These are phyloP conservation scores for Berkeleyomyces rouxiae DNA, from an alignment of 2,329 filamentous ascomycete genomes.

Conservation along the genomic window DNA sequence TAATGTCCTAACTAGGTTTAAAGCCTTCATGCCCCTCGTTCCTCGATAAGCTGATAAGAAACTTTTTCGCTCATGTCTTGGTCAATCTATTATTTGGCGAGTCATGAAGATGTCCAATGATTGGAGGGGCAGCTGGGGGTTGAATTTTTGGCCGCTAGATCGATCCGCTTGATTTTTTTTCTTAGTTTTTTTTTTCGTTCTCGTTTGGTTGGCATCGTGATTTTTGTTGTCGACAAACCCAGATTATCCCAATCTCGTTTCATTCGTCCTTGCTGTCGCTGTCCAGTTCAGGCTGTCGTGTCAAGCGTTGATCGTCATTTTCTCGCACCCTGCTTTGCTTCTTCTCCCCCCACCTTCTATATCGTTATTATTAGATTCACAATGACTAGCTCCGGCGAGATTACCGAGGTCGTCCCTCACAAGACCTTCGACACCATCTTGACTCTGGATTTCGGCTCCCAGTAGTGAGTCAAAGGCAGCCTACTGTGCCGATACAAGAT, in stretches of 20 bases:
- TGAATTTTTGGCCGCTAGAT: not conserved
- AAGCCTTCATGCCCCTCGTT: constrained; percentile 7
- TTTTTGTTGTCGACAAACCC: not conserved
- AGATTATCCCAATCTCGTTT: not conserved
- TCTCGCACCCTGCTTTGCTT: not conserved
- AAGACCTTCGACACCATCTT: constrained; percentile 41
- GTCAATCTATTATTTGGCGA: not conserved
- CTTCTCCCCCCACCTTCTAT: not conserved
- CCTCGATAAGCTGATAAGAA: constrained; percentile 12
- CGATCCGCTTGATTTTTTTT: not conserved
- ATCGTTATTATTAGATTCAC: not conserved
- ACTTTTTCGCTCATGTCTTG: constrained; percentile 8
- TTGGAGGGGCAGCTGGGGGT: not conserved
- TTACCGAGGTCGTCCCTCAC: constrained; percentile 19
- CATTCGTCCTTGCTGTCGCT: not conserved
- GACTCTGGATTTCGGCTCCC: constrained; percentile 49
- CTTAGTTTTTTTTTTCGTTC: not conserved
- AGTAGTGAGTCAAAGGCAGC: constrained; percentile 3
- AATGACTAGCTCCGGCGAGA: constrained; percentile 8
- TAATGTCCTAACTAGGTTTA: not conserved
- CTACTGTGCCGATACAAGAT: too few species aligned
- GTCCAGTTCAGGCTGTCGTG: not conserved
- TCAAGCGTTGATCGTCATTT: not conserved
- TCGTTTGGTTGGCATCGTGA: constrained; percentile 8
- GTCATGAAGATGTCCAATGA: not conserved